Conservation (phyloP, 1,139 yeast genomes). For the Meyerozyma guilliermondii region DNA sequence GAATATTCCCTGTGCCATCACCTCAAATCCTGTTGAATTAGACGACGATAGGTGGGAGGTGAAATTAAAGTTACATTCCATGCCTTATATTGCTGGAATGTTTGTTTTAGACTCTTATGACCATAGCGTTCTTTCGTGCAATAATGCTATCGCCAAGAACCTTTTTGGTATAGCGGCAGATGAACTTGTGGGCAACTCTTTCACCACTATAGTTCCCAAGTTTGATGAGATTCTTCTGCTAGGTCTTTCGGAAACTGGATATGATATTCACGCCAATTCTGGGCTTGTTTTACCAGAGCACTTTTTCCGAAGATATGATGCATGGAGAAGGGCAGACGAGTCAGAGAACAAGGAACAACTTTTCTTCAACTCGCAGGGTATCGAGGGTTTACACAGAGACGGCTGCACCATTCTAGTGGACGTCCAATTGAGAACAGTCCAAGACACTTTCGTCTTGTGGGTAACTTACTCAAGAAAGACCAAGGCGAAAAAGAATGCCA, state of each 20-base stretch:
- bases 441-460: conserved; percentile 68
- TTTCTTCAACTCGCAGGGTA: conserved; percentile 60
- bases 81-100: conserved; percentile 86
- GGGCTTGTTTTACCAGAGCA: conserved; percentile 79
- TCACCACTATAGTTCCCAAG: conserved; percentile 61
- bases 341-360: conserved; percentile 30
- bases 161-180: conserved; percentile 60
- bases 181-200: conserved; percentile 45
- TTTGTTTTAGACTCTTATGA: conserved; percentile 56
- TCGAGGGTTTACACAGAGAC: conserved; percentile 64
- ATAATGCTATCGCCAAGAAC: conserved; percentile 72
- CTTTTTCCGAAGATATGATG: conserved; percentile 63
- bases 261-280: conserved; percentile 39
- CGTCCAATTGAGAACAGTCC: conserved; percentile 67
- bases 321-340: conserved; percentile 17
- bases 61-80: conserved; percentile 60
- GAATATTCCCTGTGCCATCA: conserved; percentile 65
- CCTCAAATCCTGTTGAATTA: conserved; percentile 51
- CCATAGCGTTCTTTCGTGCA: conserved; percentile 57
- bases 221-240: conserved; percentile 50
- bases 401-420: conserved; percentile 65
- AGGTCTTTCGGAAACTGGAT: conserved; percentile 40
- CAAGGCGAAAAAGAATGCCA: conserved; percentile 12
- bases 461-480: conserved; percentile 69
- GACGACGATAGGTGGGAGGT: conserved; percentile 36